These are phyloP conservation scores for Leccinellum albellum DNA, from an alignment of 768 basidiomycete species.

Conservation along the genomic window DNA sequence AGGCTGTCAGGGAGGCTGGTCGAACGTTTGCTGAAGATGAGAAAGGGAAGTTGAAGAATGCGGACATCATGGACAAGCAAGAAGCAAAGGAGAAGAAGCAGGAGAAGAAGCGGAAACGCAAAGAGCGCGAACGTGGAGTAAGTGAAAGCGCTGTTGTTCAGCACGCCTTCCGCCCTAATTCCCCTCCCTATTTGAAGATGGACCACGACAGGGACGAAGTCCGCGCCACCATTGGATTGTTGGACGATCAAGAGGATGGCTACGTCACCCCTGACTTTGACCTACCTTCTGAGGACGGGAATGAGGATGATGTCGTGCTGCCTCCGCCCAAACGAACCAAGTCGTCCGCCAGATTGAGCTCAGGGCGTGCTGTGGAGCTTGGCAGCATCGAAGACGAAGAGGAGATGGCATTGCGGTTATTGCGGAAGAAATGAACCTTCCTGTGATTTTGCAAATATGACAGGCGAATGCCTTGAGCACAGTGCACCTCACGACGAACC, in stretches of 20 bases:
- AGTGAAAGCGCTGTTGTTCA: neutral
- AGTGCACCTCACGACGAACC: neutral
- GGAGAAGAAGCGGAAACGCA: constrained; percentile 91
- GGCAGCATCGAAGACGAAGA: constrained; percentile 52
- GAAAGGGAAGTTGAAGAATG: constrained; percentile 62
- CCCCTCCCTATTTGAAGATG: constrained; percentile 4
- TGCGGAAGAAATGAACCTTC: constrained; percentile 34
- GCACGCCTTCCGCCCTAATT: neutral
- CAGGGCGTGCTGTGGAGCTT: constrained; percentile 18
- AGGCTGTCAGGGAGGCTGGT: constrained; percentile 64
- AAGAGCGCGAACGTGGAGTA: constrained; percentile 60
- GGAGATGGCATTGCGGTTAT: constrained; percentile 59
- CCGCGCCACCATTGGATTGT: constrained; percentile 30
- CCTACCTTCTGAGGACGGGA: constrained; percentile 37
- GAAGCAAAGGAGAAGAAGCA: constrained; percentile 83
- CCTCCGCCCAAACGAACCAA: constrained; percentile 34
- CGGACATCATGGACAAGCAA: constrained; percentile 73
- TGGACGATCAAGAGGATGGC: constrained; percentile 57
- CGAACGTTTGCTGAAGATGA: constrained; percentile 70
- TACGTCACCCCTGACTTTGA: constrained; percentile 73
- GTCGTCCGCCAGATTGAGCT: constrained; percentile 23
- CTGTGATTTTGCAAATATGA: neutral
- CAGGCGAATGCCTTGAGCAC: neutral
- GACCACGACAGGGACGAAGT: constrained; percentile 30
- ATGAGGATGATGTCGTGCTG: constrained; percentile 28